These are phyloP conservation scores for Thalia dealbata DNA, from an alignment of 176 grass and related monocot genomes.

Conservation along the genomic window DNA sequence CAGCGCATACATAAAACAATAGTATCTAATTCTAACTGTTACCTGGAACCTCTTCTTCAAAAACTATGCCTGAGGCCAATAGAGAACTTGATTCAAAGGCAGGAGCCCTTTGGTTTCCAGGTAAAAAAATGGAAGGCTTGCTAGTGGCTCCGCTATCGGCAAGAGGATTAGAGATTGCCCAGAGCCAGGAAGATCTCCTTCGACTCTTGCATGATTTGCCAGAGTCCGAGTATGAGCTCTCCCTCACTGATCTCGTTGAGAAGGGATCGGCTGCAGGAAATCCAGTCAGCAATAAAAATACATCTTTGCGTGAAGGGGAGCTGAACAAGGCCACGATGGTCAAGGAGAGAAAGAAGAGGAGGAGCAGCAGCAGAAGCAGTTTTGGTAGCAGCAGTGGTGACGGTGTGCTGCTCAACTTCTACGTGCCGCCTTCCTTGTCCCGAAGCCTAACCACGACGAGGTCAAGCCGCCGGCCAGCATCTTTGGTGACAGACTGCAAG, in stretches of 20 bases:
- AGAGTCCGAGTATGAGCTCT: conserved; percentile 39
- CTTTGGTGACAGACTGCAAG: background rate
- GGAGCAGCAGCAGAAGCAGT: conserved; percentile 23
- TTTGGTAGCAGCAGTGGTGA: conserved; percentile 23
- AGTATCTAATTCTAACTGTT: too few relatives aligned
- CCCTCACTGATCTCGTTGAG: conserved; percentile 43
- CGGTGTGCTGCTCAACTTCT: conserved; percentile 72
- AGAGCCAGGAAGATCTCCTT: conserved; percentile 43
- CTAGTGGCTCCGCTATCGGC: conserved; percentile 7
- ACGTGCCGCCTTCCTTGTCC: conserved; percentile 39
- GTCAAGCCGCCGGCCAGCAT: background rate
- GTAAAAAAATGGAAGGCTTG: conserved; percentile 6
- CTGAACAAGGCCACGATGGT: background rate
- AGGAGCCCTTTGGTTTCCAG: background rate
- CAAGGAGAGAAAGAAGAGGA: conserved; percentile 11
- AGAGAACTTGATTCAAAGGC: background rate
- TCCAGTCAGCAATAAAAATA: background rate
- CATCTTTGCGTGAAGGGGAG: conserved; percentile 1
- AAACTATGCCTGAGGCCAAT: background rate
- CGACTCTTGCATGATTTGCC: conserved; percentile 34
- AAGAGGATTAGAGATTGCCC: conserved; percentile 18
- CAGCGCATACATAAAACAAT: too few relatives aligned
- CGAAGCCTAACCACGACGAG: conserved; percentile 46
- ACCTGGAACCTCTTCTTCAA: background rate
- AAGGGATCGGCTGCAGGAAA: background rate